These are phyloP conservation scores for Boletellus emodensis DNA, from an alignment of 768 basidiomycete species.

Conservation along the genomic window DNA sequence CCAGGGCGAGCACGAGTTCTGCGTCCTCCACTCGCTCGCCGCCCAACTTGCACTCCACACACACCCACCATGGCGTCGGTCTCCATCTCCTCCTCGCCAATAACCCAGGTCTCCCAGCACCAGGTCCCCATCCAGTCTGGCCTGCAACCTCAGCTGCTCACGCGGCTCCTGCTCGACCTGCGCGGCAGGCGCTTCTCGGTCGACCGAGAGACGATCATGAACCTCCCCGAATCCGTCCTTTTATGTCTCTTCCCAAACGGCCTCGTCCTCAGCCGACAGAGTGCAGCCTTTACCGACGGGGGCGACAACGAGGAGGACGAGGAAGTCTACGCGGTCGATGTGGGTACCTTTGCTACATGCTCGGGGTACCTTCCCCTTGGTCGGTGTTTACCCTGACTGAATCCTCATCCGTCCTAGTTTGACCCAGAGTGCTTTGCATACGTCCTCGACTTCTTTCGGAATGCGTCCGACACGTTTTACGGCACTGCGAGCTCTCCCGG, in stretches of 20 bases:
- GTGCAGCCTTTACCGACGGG: slow-evolving; percentile 67
- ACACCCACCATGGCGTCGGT: slow-evolving; percentile 34
- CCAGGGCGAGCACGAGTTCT: slow-evolving; percentile 15
- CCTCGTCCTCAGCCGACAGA: slow-evolving; percentile 86
- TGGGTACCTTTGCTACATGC: slow-evolving; percentile 44
- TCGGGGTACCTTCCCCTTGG: slow-evolving; percentile 1
- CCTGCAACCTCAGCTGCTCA: slow-evolving; percentile 83
- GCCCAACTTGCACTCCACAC: slow-evolving; percentile 10
- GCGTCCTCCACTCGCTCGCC: slow-evolving; percentile 8
- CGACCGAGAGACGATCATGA: slow-evolving; percentile 97
- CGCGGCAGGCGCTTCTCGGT: slow-evolving; percentile 89
- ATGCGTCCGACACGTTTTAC: slow-evolving; percentile 88
- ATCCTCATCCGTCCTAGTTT: slow-evolving; percentile 54
- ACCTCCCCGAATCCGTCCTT: slow-evolving; percentile 94
- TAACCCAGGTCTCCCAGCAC: slow-evolving; percentile 53
- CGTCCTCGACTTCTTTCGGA: slow-evolving; percentile 88
- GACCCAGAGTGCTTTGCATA: slow-evolving; percentile 96
- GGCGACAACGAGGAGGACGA: slow-evolving; percentile 77
- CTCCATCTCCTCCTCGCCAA: slow-evolving; percentile 49
- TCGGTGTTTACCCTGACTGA: background rate
- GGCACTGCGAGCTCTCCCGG: slow-evolving; percentile 73
- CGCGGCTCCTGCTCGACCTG: slow-evolving; percentile 86
- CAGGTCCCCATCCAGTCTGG: slow-evolving; percentile 58
- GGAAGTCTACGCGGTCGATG: slow-evolving; percentile 94
- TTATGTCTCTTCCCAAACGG: slow-evolving; percentile 97